Percentiles rank a stretch among this genome's conserved stretches.
Conservation (phyloP, 108 stramenopile genomes). For the Cylindrotheca fusiformis region DNA sequence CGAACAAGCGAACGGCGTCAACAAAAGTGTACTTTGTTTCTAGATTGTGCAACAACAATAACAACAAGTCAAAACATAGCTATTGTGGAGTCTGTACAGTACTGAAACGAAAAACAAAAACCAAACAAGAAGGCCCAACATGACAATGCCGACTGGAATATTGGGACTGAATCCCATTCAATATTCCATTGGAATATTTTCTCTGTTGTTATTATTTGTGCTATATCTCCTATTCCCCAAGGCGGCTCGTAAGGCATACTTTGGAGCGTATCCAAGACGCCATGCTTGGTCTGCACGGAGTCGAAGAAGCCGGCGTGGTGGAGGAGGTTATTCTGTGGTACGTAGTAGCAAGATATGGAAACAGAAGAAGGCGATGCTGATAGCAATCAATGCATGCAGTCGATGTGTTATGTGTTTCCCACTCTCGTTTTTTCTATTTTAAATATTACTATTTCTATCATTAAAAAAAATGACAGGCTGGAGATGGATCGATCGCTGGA, state of each 20-base stretch:
- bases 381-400: neutral
- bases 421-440: neutral
- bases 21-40: too few species aligned
- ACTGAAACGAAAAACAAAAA: too few species aligned
- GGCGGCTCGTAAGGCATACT: constrained; percentile 69
- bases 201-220: constrained; percentile 58
- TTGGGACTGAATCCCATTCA: constrained; percentile 66
- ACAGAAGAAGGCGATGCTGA: neutral
- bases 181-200: constrained; percentile 48
- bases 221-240: constrained; percentile 68
- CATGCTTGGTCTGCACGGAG: constrained; percentile 80
- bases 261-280: constrained; percentile 82
- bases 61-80: too few species aligned
- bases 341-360: neutral
- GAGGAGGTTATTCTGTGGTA: constrained; percentile 34
- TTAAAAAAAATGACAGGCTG: neutral
- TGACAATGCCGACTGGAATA: constrained; percentile 42
- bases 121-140: too few species aligned
- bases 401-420: neutral
- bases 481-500: constrained; percentile 28
- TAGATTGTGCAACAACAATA: too few species aligned
- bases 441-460: neutral
- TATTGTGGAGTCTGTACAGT: too few species aligned
- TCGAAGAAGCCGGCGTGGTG: constrained; percentile 25
- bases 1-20: too few species aligned